Base-by-base conservation (phyloP, 352 stramenopile genomes). In the Phytophthora macrochlamydospora region DNA sequence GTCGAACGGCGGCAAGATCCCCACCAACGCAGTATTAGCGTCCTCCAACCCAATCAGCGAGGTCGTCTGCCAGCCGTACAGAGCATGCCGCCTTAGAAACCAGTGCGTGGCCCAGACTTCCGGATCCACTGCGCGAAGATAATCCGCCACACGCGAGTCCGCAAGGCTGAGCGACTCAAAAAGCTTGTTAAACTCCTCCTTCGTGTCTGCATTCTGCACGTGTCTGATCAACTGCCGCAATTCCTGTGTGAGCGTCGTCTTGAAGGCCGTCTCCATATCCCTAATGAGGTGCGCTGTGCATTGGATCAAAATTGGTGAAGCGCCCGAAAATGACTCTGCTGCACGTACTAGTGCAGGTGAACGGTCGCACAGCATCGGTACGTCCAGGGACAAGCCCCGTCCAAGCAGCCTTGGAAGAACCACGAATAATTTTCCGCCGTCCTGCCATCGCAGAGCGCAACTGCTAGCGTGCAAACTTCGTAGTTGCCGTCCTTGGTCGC, bases 401-500 rank as follows among this genome's bases (percentile, higher is more conserved):
- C 56, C 0, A 78, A 63, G 35, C 73, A 84, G 9, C 58, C 58
- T 45, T 77, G 60, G 35, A 84, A 71, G 61, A 84, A 81, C 73
- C 76, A 80, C n/a, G 57, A 53, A 46, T 74, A 84, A 51, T 71
- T 80, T 24, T 81, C 71, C 37, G 61, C 29, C 2, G 44, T 73
- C 11, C 65, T 72, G 11, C 61, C 70, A 7, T 76, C 62, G 54
- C 73, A 83, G 18, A 87, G 52, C 29, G 62, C 75, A 24, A 87
- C 56, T 0, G 73, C 78, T 35, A 81, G 45, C 0, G 69, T 68
- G 28, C 61, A 75, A 31, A 64, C 63, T 43, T 72, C 58, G 37
- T 79, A 78, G 55, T 87, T 81, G n/a, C 78, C 74, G 57, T 87
- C 67, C 35, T 71, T 72, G 29, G 67, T 74, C 48, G 76, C 54